A percentile compares a stretch with the other conserved stretches of the same genome.
These are phyloP conservation scores for Yarrowia galli DNA, from an alignment of 1,139 yeast species.

Conservation along the genomic window DNA sequence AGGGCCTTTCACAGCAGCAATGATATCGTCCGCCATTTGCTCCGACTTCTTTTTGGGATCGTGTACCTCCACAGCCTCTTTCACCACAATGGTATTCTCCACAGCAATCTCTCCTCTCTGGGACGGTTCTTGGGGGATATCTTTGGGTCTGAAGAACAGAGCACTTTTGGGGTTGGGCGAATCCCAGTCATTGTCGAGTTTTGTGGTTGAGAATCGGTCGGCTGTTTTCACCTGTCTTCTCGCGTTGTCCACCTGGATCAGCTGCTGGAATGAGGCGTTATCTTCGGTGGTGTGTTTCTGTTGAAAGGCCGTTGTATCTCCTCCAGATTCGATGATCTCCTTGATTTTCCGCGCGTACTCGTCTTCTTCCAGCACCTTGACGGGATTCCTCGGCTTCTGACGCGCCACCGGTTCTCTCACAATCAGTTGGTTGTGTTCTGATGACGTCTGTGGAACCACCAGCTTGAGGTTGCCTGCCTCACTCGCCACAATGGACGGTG, in stretches of 20 bases:
- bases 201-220: conserved; percentile 1
- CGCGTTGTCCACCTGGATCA: conserved; percentile 45
- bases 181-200: conserved; percentile 19
- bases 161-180: conserved; percentile 12
- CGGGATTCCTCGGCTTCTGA: conserved; percentile 26
- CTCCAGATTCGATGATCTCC: conserved; percentile 46
- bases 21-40: conserved; percentile 1
- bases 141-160: conserved; percentile 20
- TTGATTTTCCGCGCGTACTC: conserved; percentile 46
- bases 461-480: conserved; percentile 29
- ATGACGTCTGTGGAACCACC: neutral
- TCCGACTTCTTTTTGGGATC: neutral
- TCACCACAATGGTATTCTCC: conserved; percentile 42
- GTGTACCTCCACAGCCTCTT: conserved; percentile 14
- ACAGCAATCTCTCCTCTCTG: conserved; percentile 43
- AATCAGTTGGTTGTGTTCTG: conserved; percentile 22
- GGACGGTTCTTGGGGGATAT: conserved; percentile 20
- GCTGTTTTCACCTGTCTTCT: conserved; percentile 3
- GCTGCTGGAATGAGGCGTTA: conserved; percentile 47
- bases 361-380: conserved; percentile 48
- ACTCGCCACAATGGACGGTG: conserved; percentile 10
- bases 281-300: conserved; percentile 50
- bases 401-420: conserved; percentile 12
- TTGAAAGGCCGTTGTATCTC: conserved; percentile 45
- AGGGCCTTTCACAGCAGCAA: conserved; percentile 40